A percentile compares a stretch with the other conserved stretches of the same genome.
Conservation (phyloP, 2,329 filamentous ascomycete species). For the Calonectria ilicicola region DNA sequence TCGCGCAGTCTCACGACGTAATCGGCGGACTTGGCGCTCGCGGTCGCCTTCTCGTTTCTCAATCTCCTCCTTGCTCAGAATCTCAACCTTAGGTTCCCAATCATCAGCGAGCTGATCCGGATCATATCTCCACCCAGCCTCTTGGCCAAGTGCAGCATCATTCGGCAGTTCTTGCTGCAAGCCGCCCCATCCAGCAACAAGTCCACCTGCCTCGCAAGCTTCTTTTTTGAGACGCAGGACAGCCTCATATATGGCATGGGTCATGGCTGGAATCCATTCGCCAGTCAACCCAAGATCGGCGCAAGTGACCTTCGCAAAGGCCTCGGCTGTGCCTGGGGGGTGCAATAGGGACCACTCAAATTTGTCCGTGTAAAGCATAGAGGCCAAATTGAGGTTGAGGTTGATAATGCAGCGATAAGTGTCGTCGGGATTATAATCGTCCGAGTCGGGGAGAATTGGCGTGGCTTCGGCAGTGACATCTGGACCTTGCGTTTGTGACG, state of each 20-base stretch:
- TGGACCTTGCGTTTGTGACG: constrained; percentile 55
- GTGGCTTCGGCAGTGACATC: constrained; percentile 79
- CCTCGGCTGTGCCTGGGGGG: constrained; percentile 89
- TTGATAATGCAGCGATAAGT: constrained; percentile 94
- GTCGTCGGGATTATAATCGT: constrained; percentile 89
- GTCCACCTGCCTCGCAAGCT: constrained; percentile 89
- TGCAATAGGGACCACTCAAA: constrained; percentile 98
- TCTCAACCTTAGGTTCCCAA: constrained; percentile 86
- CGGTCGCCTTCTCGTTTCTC: constrained; percentile 96
- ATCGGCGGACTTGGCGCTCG: constrained; percentile 87
- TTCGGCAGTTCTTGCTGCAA: constrained; percentile 80
- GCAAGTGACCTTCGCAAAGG: constrained; percentile 92
- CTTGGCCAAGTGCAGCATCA: constrained; percentile 83
- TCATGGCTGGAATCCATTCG: constrained; percentile 95
- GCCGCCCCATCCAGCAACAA: constrained; percentile 79
- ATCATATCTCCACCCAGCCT: constrained; percentile 96
- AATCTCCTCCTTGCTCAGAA: constrained; percentile 93
- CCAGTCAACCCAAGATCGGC: constrained; percentile 89
- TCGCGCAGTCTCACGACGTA: constrained; percentile 90
- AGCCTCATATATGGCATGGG: constrained; percentile 97
- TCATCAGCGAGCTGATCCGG: constrained; percentile 87
- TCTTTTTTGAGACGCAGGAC: constrained; percentile 95
- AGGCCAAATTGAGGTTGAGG: constrained; percentile 90
- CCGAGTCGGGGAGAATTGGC: constrained; percentile 70
- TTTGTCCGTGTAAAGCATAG: constrained; percentile 93